Conservation (phyloP, 768 basidiomycete genomes). For the Termitomyces sp. region DNA sequence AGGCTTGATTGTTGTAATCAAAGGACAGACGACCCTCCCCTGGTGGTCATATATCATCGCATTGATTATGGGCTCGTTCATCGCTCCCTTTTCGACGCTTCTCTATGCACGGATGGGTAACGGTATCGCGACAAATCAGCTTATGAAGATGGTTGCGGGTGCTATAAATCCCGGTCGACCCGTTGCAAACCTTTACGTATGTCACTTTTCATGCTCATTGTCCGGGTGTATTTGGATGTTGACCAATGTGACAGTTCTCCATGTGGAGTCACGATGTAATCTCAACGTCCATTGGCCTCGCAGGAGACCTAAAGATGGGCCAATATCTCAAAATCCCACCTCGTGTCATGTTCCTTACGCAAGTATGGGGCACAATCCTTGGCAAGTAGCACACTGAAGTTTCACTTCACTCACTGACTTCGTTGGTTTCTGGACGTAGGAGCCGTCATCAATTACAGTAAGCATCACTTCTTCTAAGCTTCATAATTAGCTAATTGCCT, state of each 20-base stretch:
- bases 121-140: slow-evolving; percentile 54
- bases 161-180: slow-evolving; percentile 59
- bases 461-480: not conserved
- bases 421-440: slow-evolving; percentile 17
- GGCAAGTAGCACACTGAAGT: slow-evolving; percentile 23
- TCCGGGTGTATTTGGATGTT: not conserved
- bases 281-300: slow-evolving; percentile 47
- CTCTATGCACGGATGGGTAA: slow-evolving; percentile 57
- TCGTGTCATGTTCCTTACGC: slow-evolving; percentile 36
- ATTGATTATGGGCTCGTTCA: slow-evolving; percentile 44
- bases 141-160: slow-evolving; percentile 66
- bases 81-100: slow-evolving; percentile 51
- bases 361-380: slow-evolving; percentile 63
- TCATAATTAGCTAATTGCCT: not conserved
- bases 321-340: slow-evolving; percentile 43
- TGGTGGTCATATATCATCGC: slow-evolving; percentile 63
- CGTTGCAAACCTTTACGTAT: slow-evolving; percentile 65
- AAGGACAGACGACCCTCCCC: slow-evolving; percentile 57
- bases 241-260: slow-evolving; percentile 40
- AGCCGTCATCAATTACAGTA: slow-evolving; percentile 36
- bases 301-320: slow-evolving; percentile 67
- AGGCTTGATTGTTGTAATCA: slow-evolving; percentile 55
- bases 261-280: slow-evolving; percentile 69
- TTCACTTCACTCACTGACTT: not conserved
- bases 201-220: slow-evolving; percentile 7